Conservation (phyloP, 2,329 filamentous ascomycete genomes). For the Fusarium phyllophilum region DNA sequence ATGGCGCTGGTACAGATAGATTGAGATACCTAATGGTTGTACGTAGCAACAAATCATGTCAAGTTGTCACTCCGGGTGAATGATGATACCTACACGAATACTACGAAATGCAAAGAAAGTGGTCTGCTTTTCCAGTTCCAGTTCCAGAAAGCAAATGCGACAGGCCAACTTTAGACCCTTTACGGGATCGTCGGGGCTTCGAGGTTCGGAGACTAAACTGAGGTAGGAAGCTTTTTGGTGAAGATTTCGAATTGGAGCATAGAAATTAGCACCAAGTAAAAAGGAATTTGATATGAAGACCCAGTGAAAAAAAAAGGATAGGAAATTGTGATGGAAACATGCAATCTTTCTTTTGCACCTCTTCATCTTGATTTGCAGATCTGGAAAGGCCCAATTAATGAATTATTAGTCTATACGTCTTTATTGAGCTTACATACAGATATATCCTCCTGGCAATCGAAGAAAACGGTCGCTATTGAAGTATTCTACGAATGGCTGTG, state of each 20-base stretch:
- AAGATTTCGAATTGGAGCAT: neutral
- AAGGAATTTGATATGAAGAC: constrained; percentile 13
- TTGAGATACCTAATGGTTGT: neutral
- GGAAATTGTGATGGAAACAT: constrained; percentile 20
- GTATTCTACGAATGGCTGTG: neutral
- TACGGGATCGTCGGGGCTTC: constrained; percentile 6
- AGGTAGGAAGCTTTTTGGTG: neutral
- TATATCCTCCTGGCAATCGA: neutral
- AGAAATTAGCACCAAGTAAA: constrained; percentile 11
- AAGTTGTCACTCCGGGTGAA: neutral
- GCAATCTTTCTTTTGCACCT: constrained; percentile 16
- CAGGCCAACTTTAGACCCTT: constrained; percentile 18
- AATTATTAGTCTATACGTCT: neutral
- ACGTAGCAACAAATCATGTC: neutral
- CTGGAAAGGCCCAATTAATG: neutral
- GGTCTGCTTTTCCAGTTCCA: constrained; percentile 28
- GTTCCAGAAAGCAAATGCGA: constrained; percentile 23
- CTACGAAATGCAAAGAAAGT: constrained; percentile 7
- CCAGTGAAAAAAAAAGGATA: constrained; percentile 15
- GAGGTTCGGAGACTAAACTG: constrained; percentile 30
- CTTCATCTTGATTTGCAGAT: constrained; percentile 30
- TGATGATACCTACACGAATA: neutral
- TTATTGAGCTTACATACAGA: neutral
- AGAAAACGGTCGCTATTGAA: neutral
- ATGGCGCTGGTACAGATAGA: neutral